Evolutionary conservation across 2,329 filamentous ascomycete species (phyloP).

Genomic region (Arthrobotrys pseudoclavata): DNA sequence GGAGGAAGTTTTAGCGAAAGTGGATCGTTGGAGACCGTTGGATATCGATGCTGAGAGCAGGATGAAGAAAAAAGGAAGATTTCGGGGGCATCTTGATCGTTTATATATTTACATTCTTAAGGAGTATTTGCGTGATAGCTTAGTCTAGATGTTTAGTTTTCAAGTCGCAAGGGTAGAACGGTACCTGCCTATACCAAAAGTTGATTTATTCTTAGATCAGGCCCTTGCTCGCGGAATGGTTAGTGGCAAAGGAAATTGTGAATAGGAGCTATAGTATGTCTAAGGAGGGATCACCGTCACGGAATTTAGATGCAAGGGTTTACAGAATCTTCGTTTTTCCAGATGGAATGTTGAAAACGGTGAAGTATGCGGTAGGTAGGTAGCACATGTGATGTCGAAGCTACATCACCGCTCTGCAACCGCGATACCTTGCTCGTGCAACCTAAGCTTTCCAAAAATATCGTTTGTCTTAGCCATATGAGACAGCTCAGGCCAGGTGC

Average conservation of each 20-base stretch:
- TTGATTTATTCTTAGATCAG: not conserved
- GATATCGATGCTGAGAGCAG: slow-evolving; percentile 12
- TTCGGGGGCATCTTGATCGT: not conserved
- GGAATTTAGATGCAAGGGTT: not conserved
- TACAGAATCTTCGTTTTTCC: not conserved
- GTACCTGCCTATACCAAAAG: slow-evolving; percentile 5
- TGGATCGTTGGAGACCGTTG: not conserved
- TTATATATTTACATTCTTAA: slow-evolving; percentile 6
- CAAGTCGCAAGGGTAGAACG: not conserved
- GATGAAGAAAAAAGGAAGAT: not conserved
- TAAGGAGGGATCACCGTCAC: not conserved
- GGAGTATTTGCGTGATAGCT: not conserved
- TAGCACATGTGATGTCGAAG: slow-evolving; percentile 3
- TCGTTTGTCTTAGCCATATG: not conserved
- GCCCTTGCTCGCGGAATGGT: not conserved
- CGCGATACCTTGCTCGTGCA: slow-evolving; percentile 2
- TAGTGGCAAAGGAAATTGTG: not conserved
- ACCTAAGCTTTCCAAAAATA: slow-evolving; percentile 24
- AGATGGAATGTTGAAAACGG: not conserved
- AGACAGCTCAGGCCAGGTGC: slow-evolving; percentile 2
- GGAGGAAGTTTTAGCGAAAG: not conserved
- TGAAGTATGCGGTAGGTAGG: not conserved
- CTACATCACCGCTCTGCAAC: not conserved
- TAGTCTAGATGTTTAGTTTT: not conserved
- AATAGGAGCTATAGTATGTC: not conserved